Evolutionary conservation across 2,329 filamentous ascomycete species (phyloP).

Genomic region (Aureobasidium subglaciale): DNA sequence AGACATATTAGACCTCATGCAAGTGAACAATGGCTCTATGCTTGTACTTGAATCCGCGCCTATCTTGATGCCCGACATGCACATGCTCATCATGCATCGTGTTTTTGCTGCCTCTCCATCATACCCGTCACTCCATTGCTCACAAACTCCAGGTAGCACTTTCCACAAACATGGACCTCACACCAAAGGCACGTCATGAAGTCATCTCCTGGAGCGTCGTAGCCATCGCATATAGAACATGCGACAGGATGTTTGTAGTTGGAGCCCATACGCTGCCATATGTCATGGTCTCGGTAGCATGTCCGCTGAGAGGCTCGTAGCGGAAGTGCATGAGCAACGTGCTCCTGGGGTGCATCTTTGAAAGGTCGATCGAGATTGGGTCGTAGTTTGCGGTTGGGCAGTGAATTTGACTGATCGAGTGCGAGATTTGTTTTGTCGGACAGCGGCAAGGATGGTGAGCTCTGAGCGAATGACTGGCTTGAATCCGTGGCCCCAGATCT

Average conservation of each 20-base stretch:
- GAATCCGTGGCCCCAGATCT: background rate
- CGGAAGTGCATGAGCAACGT: slow-evolving; percentile 10
- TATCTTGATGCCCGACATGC: too few relatives aligned
- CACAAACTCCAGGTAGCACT: background rate
- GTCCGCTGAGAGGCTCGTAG: background rate
- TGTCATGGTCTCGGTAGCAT: slow-evolving; percentile 9
- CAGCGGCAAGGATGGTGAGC: slow-evolving; percentile 2
- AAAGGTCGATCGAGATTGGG: background rate
- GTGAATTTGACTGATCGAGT: background rate
- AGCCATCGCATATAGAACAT: slow-evolving; percentile 9
- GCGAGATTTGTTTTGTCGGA: background rate
- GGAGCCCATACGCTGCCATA: slow-evolving; percentile 9
- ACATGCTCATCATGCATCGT: background rate
- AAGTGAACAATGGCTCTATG: background rate
- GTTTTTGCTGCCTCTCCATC: slow-evolving; percentile 6
- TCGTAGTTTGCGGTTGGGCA: background rate
- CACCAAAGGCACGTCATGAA: slow-evolving; percentile 13
- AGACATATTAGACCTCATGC: background rate
- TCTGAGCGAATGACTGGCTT: background rate
- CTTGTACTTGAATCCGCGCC: background rate
- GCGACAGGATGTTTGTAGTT: slow-evolving; percentile 9
- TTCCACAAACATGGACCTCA: slow-evolving; percentile 8
- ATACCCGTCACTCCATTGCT: background rate
- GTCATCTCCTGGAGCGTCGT: slow-evolving; percentile 12
- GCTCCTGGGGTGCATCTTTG: slow-evolving; percentile 6